phyloP scores from a whole-genome alignment of 2,329 filamentous ascomycete genomes.

The Aureobasidium sp. region DNA sequence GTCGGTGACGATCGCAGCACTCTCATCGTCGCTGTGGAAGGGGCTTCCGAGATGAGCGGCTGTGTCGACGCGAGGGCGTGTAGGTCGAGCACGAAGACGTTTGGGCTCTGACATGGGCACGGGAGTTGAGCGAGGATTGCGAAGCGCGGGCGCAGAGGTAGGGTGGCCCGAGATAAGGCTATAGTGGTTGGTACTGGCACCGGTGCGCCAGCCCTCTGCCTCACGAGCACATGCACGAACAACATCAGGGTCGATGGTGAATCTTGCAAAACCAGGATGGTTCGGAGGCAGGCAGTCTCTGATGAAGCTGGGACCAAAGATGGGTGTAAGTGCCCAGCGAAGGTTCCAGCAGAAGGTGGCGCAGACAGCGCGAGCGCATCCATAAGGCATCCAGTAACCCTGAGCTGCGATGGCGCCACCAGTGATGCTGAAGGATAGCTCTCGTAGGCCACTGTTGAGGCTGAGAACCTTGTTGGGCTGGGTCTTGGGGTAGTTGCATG shows the following conservation, averaged over 20 bases:
- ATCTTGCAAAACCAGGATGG: constrained; percentile 45
- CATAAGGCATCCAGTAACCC: constrained; percentile 95
- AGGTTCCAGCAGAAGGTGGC: constrained; percentile 84
- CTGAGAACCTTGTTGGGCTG: constrained; percentile 69
- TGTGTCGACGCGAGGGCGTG: constrained; percentile 19
- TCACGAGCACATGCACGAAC: constrained; percentile 31
- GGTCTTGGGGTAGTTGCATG: constrained; percentile 83
- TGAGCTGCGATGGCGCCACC: constrained; percentile 85
- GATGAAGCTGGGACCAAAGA: constrained; percentile 81
- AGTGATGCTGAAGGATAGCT: constrained; percentile 92
- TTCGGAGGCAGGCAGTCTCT: constrained; percentile 57
- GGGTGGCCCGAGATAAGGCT: background rate
- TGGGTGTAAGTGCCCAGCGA: constrained; percentile 73
- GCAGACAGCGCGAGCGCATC: constrained; percentile 77
- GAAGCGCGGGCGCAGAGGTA: background rate
- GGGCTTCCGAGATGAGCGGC: constrained; percentile 11
- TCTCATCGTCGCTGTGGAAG: background rate
- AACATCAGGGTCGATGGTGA: constrained; percentile 33
- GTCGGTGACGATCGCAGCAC: background rate
- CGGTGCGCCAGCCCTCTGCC: constrained; percentile 29
- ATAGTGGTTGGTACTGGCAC: background rate
- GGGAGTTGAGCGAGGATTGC: constrained; percentile 19
- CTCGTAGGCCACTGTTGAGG: constrained; percentile 67
- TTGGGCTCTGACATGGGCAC: background rate
- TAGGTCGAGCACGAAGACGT: constrained; percentile 14